Base-by-base conservation (phyloP, 2,329 filamentous ascomycete species). In the Monosporascus sp. region DNA sequence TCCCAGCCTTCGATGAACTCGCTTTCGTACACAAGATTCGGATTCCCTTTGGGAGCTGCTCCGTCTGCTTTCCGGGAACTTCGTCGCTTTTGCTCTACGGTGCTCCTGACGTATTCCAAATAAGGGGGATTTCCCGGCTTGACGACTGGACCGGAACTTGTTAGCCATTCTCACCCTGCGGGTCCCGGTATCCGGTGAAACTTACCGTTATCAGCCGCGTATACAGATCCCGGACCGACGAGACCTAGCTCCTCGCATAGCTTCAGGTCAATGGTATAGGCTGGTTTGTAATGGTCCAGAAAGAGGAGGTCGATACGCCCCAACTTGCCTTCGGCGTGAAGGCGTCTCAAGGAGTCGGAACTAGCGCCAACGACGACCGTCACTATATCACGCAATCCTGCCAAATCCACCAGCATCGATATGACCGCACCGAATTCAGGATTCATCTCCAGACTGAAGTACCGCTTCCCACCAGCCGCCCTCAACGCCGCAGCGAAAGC, bases 211-310 rank as follows among this genome's bases (percentile, higher is more conserved):
- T 90, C 86, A 1, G 86, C 87, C 0, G 80, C 84, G 20, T 88
- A 70, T 0, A 88, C 77, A 1, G 79, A 80, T 0, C 88, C 88
- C 0, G 78, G 75, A 0, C 73, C 74, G 3, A 94, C 74, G 37
- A 93, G 66, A 0, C 77, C 79, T 5, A 92, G 72, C 39, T 87
- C 77, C 71, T 94, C 89, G 65, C 85, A 89, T 0, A 91, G 77
- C 70, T 90, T 90, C 55, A 93, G 69, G 61, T 94, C 90, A 0
- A 81, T 78, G 1, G 80, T 82, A 66, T 93, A 94, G 0, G 84
- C 81, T 0, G 87, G 85, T 69, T 93, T 92, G 70, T 87, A 86
- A 68, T 94, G 89, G 63, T 94, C 90, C 37, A 94, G 72, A 68
- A 94, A 93, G 68, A 91, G 74, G 39, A 92, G 70, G 60, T 90